Conservation (phyloP, 441 rosid species). For the Breynia disticha region DNA sequence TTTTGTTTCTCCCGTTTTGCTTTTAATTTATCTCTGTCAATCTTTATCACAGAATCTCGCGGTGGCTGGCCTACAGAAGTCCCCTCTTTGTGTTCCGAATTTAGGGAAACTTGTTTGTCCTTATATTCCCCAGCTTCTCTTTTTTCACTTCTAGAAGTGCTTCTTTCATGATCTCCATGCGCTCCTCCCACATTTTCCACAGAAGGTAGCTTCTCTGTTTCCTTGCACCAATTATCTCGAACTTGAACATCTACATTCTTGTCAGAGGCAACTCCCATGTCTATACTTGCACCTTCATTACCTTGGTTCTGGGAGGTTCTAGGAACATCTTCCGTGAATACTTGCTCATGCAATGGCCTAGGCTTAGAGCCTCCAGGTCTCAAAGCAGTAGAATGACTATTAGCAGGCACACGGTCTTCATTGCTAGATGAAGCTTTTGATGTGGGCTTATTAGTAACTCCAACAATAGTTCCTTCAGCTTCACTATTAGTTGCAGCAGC, state of each 20-base stretch:
- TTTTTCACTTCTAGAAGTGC: constrained; percentile 30
- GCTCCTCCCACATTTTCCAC: constrained; percentile 2
- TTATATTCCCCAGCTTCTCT: constrained; percentile 28
- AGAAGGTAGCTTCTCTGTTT: constrained; percentile 15
- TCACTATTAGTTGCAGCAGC: constrained; percentile 64
- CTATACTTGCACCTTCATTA: constrained; percentile 41
- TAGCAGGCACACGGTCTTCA: constrained; percentile 23
- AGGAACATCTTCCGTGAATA: constrained; percentile 36
- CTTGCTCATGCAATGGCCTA: constrained; percentile 19
- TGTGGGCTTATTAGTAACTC: constrained; percentile 31
- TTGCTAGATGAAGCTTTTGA: constrained; percentile 26
- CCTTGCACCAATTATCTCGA: constrained; percentile 21
- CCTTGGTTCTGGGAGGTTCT: constrained; percentile 26
- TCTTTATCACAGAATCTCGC: constrained; percentile 32
- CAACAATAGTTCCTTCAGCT: constrained; percentile 67
- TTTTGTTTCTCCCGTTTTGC: constrained; percentile 66
- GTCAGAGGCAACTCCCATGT: constrained; percentile 26
- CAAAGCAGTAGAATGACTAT: constrained; percentile 15
- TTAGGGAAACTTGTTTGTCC: constrained; percentile 9
- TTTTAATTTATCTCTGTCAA: constrained; percentile 67
- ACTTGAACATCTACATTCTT: constrained; percentile 24
- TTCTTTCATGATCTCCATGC: too few relatives aligned
- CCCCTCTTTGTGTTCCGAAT: too few relatives aligned
- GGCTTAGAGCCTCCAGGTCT: constrained; percentile 24
- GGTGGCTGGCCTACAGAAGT: too few relatives aligned